Evolutionary conservation across 345 rosid genomes (phyloP), one percentile per base, ranked within the genome.

Genomic region (Hibiscus trionum): DNA sequence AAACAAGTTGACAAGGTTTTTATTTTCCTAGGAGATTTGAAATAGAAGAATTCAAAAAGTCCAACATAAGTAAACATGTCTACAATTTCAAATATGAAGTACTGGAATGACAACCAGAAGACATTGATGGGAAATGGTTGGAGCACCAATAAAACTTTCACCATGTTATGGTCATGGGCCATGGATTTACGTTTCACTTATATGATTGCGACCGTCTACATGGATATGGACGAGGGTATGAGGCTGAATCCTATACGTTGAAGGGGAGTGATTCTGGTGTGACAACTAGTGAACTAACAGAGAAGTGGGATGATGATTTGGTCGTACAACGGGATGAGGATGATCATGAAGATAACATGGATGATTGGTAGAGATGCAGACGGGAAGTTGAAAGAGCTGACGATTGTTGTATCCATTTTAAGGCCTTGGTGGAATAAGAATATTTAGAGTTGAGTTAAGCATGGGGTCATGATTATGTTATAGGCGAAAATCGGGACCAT

Each of bases 241-340:
- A 86, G 83, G 49, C 90, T 88, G 1, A 86, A 79, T 1, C 90
- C 90, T 1, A 85, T 78, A 1, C 90, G 86, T 71, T 88, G 93
- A 47, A 86, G 83, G 75, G 79, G 86, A 7, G 86, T 88, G 74
- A 86, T 75, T 17, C 90, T 90, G 0, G 86, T 74, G 5, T 82
- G 77, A 65, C 24, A 74, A 17, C 84, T 86, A 14, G 88, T 86
- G 82, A 86, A 10, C 29, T 56, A 77, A 15, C 80, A 75, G 2
- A 66, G 72, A 7, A 86, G 57, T 4, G 90, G 86, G 16, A 86
- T 88, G 6, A 83, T 16, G 14, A 77, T 42, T 9, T 53, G 77
- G 61, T 86, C 93, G 21, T 88, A 84, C 9, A 88, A 26, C 2
- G 87, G 87, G 55, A 79, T 0, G 11, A 81, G 39, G 81, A 82